Evolutionary conservation across 2,329 filamentous ascomycete species (phyloP).

Genomic region (Gremmenia infestans): DNA sequence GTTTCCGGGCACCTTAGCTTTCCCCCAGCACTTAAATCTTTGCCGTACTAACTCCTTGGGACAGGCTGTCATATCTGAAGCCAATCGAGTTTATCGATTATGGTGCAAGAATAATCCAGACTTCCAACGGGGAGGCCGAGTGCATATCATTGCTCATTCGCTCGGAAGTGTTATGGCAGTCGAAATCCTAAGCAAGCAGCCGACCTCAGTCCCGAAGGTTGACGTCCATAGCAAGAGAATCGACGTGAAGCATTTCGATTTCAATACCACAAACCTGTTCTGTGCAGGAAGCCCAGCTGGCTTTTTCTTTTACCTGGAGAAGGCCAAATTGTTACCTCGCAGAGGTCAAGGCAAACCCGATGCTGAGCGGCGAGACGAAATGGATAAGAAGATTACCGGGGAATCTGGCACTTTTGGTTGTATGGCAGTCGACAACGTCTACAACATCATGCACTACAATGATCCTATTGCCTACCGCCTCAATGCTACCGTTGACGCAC

Average conservation of each 20-base stretch:
- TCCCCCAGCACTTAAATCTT: no score
- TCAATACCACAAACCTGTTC: constrained; percentile 86
- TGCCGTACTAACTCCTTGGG: no score
- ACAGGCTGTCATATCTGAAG: constrained; percentile 74
- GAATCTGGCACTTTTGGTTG: constrained; percentile 79
- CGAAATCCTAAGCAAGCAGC: constrained; percentile 85
- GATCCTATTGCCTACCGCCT: constrained; percentile 84
- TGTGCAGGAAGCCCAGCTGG: constrained; percentile 84
- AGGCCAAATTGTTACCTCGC: constrained; percentile 65
- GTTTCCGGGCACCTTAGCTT: no score
- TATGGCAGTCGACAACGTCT: constrained; percentile 89
- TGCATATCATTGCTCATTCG: constrained; percentile 90
- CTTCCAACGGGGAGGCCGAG: constrained; percentile 73
- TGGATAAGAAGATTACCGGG: constrained; percentile 61
- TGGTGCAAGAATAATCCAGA: constrained; percentile 94
- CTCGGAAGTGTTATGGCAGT: constrained; percentile 92
- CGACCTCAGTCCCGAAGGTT: constrained; percentile 59
- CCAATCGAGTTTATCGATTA: constrained; percentile 89
- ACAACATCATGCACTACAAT: constrained; percentile 74
- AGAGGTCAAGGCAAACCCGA: constrained; percentile 71
- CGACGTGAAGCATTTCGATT: constrained; percentile 68
- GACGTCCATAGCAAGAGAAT: constrained; percentile 38
- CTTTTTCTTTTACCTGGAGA: constrained; percentile 87
- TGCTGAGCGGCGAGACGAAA: constrained; percentile 57
- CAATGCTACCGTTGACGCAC: constrained; percentile 81